Conservation (phyloP, 2,329 filamentous ascomycete species). For the Diaporthe sp. region DNA sequence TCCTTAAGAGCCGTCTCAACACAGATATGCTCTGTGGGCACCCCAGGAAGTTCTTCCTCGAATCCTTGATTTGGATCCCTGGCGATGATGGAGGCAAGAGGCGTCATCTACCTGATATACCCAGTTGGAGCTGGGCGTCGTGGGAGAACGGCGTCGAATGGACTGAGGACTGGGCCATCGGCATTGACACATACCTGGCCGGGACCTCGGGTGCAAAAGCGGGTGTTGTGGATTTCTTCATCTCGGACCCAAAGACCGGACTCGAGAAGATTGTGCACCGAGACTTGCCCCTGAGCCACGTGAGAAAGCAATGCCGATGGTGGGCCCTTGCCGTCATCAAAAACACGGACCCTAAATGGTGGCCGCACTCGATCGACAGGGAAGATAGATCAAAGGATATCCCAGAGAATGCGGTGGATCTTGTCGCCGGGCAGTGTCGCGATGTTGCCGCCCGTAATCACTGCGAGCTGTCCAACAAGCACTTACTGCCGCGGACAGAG, state of each 20-base stretch:
- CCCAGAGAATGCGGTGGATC: background rate
- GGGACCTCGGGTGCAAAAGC: background rate
- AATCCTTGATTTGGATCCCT: background rate
- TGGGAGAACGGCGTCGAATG: background rate
- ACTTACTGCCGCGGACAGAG: background rate
- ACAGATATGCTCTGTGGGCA: background rate
- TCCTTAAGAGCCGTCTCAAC: background rate
- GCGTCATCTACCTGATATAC: background rate
- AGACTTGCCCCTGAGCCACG: background rate
- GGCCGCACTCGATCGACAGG: background rate
- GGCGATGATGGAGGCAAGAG: background rate
- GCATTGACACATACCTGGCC: background rate
- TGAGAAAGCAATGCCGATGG: background rate
- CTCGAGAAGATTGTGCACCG: background rate
- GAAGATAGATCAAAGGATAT: background rate
- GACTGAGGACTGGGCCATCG: background rate
- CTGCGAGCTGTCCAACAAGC: background rate
- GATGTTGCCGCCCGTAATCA: background rate
- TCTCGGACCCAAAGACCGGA: background rate
- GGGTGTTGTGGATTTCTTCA: background rate
- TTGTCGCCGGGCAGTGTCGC: background rate
- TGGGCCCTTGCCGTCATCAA: background rate
- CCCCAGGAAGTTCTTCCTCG: background rate
- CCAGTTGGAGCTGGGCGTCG: background rate
- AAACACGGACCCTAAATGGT: background rate